These are phyloP conservation scores for Daucus carota DNA, from an alignment of 129 eudicot species.

Conservation along the genomic window DNA sequence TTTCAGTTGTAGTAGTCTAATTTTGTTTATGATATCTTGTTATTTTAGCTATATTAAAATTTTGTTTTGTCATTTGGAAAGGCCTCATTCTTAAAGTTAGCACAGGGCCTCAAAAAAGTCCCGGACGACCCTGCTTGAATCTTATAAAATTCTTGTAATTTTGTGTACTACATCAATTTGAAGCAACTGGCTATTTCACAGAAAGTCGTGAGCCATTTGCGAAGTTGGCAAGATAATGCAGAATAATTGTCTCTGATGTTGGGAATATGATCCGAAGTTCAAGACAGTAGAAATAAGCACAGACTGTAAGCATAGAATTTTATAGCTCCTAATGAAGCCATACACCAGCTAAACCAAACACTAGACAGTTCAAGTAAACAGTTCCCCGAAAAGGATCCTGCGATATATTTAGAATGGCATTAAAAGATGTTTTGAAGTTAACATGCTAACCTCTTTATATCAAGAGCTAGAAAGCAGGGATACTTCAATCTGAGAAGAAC, in stretches of 20 bases:
- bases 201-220: too few species aligned
- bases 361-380: not conserved
- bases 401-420: not conserved
- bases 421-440: not conserved
- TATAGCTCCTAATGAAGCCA: not conserved
- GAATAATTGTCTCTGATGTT: not conserved
- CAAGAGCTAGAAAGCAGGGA: too few species aligned
- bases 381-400: not conserved
- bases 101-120: too few species aligned
- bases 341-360: not conserved
- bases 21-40: too few species aligned
- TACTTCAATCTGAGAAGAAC: too few species aligned
- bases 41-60: too few species aligned
- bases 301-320: not conserved
- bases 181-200: not conserved
- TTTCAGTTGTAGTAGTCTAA: too few species aligned
- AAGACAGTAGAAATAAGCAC: not conserved
- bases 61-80: too few species aligned
- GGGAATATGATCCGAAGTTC: not conserved
- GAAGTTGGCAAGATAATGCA: not conserved
- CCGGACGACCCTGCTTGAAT: too few species aligned
- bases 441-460: not conserved
- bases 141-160: too few species aligned
- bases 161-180: not conserved
- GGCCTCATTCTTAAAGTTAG: too few species aligned